These are phyloP conservation scores for Prosopis cineraria DNA, from an alignment of 306 rosid species.

Conservation along the genomic window DNA sequence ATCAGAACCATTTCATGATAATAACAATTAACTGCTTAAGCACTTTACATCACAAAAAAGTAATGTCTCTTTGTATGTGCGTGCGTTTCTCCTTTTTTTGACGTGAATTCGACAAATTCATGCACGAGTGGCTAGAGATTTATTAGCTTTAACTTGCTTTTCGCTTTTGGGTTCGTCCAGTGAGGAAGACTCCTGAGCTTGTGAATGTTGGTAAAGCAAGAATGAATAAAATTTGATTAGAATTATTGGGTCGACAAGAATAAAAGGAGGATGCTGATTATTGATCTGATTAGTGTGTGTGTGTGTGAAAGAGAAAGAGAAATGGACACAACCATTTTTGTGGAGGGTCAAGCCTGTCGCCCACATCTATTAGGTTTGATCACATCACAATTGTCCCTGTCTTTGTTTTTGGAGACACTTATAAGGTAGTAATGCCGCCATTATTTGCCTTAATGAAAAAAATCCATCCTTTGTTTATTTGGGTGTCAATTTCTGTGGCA, in stretches of 20 bases:
- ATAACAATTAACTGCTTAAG: not conserved
- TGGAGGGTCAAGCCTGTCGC: not conserved
- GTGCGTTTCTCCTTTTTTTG: not conserved
- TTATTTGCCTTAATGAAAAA: not conserved
- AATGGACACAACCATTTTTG: constrained; percentile 10
- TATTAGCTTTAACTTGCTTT: not conserved
- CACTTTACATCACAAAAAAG: constrained; percentile 4
- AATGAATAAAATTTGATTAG: not conserved
- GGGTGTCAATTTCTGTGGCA: not conserved
- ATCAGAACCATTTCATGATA: not conserved
- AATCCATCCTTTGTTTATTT: not conserved
- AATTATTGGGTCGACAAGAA: constrained; percentile 13
- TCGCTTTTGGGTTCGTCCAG: not conserved
- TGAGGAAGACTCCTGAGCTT: not conserved
- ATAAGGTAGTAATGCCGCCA: not conserved
- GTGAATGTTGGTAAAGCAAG: not conserved
- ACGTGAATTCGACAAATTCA: constrained; percentile 6
- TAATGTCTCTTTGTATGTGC: not conserved
- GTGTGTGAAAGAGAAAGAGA: not conserved
- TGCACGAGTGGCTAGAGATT: constrained; percentile 18
- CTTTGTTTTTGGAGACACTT: constrained; percentile 9
- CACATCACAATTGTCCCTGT: not conserved
- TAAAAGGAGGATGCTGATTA: not conserved
- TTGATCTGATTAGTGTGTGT: not conserved
- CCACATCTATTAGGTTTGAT: not conserved